Base-by-base conservation (phyloP, 208 protist genomes). In the Vickermania spadyakhi region DNA sequence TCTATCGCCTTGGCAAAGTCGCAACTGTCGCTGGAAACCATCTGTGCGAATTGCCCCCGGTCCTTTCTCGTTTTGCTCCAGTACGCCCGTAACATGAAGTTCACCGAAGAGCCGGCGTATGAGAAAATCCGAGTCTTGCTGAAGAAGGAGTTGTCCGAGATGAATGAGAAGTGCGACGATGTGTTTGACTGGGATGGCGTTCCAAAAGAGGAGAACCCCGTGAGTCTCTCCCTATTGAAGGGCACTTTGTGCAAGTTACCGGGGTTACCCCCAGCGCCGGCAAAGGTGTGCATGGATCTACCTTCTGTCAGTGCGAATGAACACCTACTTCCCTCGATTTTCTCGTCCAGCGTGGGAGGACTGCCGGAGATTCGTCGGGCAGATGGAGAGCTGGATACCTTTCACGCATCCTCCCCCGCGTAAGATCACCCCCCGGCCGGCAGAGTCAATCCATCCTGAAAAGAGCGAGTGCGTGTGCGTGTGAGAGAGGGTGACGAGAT, bases 101-200 rank as follows among this genome's bases (percentile, higher is more conserved):
- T 81, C 61, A 29, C 60, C n/a, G 75, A 88, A 53, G 45, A 14
- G 42, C 84, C 88, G 21, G 67, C 89, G 42, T 92, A 94, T 68
- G 77, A 88, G 77, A 97, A 82, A 70, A 84, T 78, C 60, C 76
- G 80, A 31, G 61, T 62, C 53, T 68, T 83, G 18, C 60, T 89
- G 2, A 51, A 58, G 31, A 84, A 78, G 11, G 63, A 81, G 56
- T 65, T 86, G n/a, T 60, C 73, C 52, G 56, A 73, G 18, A 18
- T 18, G 36, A 18, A 18, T n/a, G 36, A 45, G 36, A 45, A 7
- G 36, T 45, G 36, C 36, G 36, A 45, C 18, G 7, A 45, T 45
- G 18, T 45, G 7, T 45, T 45, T 45, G 36, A 45, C 36, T 45
- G 36, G 36, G 36, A 45, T 45, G 18, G 11, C 7, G 36, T n/a